Evolutionary conservation across 2,329 filamentous ascomycete genomes (phyloP).

Genomic region (Raffaelea arxii): DNA sequence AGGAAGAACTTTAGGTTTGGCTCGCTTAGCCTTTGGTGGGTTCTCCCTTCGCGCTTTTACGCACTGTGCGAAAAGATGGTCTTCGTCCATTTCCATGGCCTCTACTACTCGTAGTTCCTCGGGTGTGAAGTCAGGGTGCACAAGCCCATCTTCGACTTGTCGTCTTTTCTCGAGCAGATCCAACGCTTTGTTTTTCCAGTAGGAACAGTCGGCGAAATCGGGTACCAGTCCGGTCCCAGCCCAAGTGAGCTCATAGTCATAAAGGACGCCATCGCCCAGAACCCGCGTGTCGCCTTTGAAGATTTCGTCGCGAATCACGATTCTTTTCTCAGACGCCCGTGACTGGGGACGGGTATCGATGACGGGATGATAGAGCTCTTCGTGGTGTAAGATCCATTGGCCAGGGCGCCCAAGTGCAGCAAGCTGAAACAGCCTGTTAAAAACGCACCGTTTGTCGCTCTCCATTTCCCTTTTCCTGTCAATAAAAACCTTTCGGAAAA

Average conservation of each 20-base stretch:
- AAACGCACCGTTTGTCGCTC: not conserved
- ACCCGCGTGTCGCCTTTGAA: not conserved
- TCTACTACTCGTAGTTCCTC: not conserved
- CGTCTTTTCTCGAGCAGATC: not conserved
- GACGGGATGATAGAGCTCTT: slow-evolving; percentile 4
- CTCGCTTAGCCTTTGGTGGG: not conserved
- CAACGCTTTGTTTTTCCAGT: not conserved
- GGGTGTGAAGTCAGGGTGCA: not conserved
- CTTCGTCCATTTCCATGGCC: not conserved
- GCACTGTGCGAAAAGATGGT: slow-evolving; percentile 1
- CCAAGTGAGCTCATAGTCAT: not conserved
- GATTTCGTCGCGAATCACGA: not conserved
- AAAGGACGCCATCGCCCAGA: not conserved
- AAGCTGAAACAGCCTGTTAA: not conserved
- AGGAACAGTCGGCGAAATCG: not conserved
- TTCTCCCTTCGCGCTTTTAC: not conserved
- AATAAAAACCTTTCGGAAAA: not conserved
- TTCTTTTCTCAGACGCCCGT: not conserved
- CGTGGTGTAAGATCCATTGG: slow-evolving; percentile 6
- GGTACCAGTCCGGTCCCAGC: not conserved
- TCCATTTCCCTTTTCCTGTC: not conserved
- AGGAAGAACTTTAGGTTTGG: not conserved
- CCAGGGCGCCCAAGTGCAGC: slow-evolving; percentile 1
- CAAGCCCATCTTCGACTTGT: not conserved
- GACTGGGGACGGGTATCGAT: slow-evolving; percentile 4